These are phyloP conservation scores for Ophiobolus disseminans DNA, from an alignment of 2,329 filamentous ascomycete genomes.

Conservation along the genomic window DNA sequence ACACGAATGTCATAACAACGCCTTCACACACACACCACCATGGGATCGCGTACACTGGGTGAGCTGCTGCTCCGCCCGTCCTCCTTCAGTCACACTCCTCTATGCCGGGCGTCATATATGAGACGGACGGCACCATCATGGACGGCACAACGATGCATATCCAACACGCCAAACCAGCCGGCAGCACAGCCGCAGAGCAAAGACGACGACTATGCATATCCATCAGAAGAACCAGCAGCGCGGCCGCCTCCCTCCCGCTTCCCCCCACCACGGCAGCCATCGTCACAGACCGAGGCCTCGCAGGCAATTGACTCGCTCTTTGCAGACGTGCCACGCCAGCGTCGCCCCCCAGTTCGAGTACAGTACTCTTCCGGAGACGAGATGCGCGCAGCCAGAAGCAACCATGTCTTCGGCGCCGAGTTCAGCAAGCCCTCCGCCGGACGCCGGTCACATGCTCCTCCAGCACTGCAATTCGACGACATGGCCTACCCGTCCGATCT, in stretches of 20 bases:
- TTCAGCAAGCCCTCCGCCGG: slow-evolving; percentile 16
- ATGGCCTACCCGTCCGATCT: slow-evolving; percentile 26
- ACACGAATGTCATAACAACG: background rate
- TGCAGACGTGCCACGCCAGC: slow-evolving; percentile 10
- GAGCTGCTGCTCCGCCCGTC: slow-evolving; percentile 42
- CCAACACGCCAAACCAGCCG: slow-evolving; percentile 7
- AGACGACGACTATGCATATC: slow-evolving; percentile 2
- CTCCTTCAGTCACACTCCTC: slow-evolving; percentile 29
- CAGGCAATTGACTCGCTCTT: slow-evolving; percentile 36
- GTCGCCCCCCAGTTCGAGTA: slow-evolving; percentile 4
- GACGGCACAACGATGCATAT: slow-evolving; percentile 20
- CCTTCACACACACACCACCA: slow-evolving; percentile 9
- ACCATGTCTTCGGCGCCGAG: slow-evolving; percentile 26
- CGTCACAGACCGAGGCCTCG: slow-evolving; percentile 15
- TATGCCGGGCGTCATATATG: slow-evolving; percentile 7
- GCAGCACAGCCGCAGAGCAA: slow-evolving; percentile 20
- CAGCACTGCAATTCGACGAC: slow-evolving; percentile 21
- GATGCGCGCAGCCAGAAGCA: slow-evolving; percentile 5
- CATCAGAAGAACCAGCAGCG: slow-evolving; percentile 2
- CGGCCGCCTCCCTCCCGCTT: slow-evolving; percentile 1
- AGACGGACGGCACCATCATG: slow-evolving; percentile 21
- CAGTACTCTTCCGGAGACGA: slow-evolving; percentile 8
- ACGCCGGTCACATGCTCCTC: slow-evolving; percentile 5
- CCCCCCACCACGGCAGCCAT: background rate
- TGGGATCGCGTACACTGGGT: slow-evolving; percentile 41